A percentile compares a stretch with the other conserved stretches of the same genome.
Evolutionary conservation across 2,329 filamentous ascomycete species (phyloP).

Genomic region (Cladosporium sphaerospermum): DNA sequence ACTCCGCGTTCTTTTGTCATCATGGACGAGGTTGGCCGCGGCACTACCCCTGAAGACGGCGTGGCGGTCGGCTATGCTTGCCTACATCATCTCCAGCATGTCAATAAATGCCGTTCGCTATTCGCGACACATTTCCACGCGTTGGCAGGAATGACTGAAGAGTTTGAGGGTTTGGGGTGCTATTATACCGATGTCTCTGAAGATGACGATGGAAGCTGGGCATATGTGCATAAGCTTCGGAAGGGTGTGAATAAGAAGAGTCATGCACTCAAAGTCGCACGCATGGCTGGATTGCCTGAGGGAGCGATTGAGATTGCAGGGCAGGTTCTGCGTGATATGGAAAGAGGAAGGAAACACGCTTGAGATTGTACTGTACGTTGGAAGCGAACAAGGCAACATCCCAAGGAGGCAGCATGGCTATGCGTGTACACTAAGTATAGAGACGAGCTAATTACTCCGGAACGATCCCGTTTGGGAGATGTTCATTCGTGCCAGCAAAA

Average conservation of each 20-base stretch:
- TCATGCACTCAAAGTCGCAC: conserved; percentile 92
- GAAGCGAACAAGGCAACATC: too few relatives aligned
- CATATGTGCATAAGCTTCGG: conserved; percentile 77
- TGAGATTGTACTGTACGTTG: too few relatives aligned
- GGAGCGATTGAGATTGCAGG: conserved; percentile 63
- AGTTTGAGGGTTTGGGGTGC: conserved; percentile 55
- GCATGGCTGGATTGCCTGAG: conserved; percentile 70
- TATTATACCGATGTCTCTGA: conserved; percentile 91
- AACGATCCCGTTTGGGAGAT: too few relatives aligned
- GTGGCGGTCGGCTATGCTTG: conserved; percentile 84
- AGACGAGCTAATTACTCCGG: too few relatives aligned
- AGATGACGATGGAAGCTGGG: conserved; percentile 59
- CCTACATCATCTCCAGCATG: conserved; percentile 71
- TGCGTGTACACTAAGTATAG: too few relatives aligned
- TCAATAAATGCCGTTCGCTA: conserved; percentile 71
- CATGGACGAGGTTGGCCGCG: conserved; percentile 96
- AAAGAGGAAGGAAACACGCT: background rate
- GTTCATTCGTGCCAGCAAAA: too few relatives aligned
- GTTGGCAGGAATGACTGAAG: conserved; percentile 67
- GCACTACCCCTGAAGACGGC: conserved; percentile 89
- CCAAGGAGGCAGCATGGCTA: too few relatives aligned
- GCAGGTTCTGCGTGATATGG: conserved; percentile 44
- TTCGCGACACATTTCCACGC: conserved; percentile 95
- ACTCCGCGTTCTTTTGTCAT: conserved; percentile 81
- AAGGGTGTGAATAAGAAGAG: conserved; percentile 78